Conservation (phyloP, 2,329 filamentous ascomycete genomes). For the Hansfordia pulvinata region DNA sequence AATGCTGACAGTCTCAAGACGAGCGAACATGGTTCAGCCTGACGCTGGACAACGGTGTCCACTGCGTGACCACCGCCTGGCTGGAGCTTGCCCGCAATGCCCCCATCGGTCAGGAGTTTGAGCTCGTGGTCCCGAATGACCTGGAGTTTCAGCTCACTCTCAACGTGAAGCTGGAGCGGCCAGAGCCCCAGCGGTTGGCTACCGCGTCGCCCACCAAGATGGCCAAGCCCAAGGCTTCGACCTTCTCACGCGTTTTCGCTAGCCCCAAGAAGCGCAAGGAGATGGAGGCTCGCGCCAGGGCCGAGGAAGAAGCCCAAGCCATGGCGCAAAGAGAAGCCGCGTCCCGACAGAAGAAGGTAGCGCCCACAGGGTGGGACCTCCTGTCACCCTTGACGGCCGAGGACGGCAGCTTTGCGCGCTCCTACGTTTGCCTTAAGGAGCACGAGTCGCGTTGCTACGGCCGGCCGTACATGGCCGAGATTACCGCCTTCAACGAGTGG, state of each 20-base stretch:
- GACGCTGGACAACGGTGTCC: constrained; percentile 93
- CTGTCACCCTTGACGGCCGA: constrained; percentile 75
- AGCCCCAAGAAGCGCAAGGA: constrained; percentile 97
- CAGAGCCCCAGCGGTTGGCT: constrained; percentile 41
- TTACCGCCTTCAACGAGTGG: constrained; percentile 98
- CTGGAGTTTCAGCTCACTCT: constrained; percentile 97
- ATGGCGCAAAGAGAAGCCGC: constrained; percentile 51
- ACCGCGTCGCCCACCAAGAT: constrained; percentile 51
- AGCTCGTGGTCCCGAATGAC: constrained; percentile 91
- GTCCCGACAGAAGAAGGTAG: constrained; percentile 45
- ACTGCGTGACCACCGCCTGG: constrained; percentile 95
- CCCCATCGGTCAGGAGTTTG: constrained; percentile 95
- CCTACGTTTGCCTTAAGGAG: constrained; percentile 88
- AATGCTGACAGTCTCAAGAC: constrained; percentile 32
- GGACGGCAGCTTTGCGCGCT: constrained; percentile 86
- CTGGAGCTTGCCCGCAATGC: constrained; percentile 83
- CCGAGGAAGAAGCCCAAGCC: constrained; percentile 65
- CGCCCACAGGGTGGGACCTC: constrained; percentile 72
- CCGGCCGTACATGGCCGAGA: constrained; percentile 73
- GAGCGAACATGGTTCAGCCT: constrained; percentile 91
- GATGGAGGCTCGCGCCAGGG: constrained; percentile 68
- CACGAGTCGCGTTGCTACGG: constrained; percentile 83
- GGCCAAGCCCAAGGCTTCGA: constrained; percentile 62
- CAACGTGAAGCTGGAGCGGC: constrained; percentile 85
- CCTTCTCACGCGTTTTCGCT: constrained; percentile 83